Evolutionary conservation across 2,329 filamentous ascomycete genomes (phyloP).

Genomic region (Aspergillus intermedius): DNA sequence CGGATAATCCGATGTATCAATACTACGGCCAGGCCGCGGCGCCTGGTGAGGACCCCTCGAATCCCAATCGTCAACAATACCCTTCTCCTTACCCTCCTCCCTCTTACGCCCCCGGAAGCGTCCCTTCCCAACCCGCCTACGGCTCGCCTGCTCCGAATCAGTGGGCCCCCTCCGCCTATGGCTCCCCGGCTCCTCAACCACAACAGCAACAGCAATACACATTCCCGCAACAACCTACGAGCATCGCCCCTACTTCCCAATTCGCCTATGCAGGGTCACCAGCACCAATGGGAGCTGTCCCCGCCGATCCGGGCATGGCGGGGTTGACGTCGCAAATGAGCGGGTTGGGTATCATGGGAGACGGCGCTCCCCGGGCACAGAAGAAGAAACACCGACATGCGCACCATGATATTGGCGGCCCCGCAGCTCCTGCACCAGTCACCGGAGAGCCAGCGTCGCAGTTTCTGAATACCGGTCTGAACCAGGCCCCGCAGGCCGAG

Average conservation of each 20-base stretch:
- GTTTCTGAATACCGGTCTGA: conserved; percentile 53
- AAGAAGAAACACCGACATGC: conserved; percentile 96
- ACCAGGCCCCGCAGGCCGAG: conserved; percentile 26
- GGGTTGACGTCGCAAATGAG: conserved; percentile 63
- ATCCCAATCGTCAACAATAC: conserved; percentile 41
- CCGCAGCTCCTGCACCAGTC: conserved; percentile 40
- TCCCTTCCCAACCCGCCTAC: conserved; percentile 33
- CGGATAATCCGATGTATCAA: conserved; percentile 38
- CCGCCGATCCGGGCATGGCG: conserved; percentile 29
- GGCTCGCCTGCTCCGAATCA: conserved; percentile 27
- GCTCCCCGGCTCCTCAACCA: conserved; percentile 12
- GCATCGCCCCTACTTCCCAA: conserved; percentile 18
- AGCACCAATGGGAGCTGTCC: conserved; percentile 13
- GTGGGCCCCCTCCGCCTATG: conserved; percentile 23
- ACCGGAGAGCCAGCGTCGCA: conserved; percentile 50
- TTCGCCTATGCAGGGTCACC: conserved; percentile 23
- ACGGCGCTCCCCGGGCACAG: conserved; percentile 40
- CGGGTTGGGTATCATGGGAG: conserved; percentile 60
- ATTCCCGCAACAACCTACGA: conserved; percentile 17
- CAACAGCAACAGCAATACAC: conserved; percentile 17
- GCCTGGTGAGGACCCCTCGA: conserved; percentile 49
- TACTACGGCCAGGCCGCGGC: conserved; percentile 27
- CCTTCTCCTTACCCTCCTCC: conserved; percentile 44
- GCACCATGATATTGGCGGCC: conserved; percentile 74
- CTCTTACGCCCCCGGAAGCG: conserved; percentile 27